Evolutionary conservation across 805 yeast genomes (phyloP), one percentile per base, ranked within the genome.

Genomic region (Metschnikowia continentalis): DNA sequence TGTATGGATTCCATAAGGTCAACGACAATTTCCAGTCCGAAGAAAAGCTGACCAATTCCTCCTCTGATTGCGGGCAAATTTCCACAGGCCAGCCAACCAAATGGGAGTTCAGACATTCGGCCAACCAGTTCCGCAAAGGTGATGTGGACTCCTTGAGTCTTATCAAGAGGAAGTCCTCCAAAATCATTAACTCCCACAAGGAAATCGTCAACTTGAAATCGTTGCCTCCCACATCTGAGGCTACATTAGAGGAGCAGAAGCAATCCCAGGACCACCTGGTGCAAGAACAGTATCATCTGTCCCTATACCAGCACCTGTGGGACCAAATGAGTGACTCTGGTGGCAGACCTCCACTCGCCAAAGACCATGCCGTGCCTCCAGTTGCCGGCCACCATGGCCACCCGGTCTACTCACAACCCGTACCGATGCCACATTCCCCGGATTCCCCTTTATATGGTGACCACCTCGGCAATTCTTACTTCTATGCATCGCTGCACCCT

Each of bases 31-130:
- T 70, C 56, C 70, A 67, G 49, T 59, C 52, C 48, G 61, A 61
- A 39, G 62, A 56, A 19, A 53, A 57, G 44, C 53, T 22, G 46
- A 39, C 55, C 30, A 47, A 47, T 32, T 33, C 51, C 35, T 33
- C 51, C 32, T 23, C 57, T 22, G 51, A 54, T 44, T 15, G 20
- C 22, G 49, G 41, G 17, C 32, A 36, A n/a, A 45, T 33, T 53
- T 65, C 52, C 61, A 64, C 61, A 45, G 46, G 60, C 40, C 58
- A 61, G 49, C 67, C 62, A 35, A 53, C 58, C 30, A 58, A 59
- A 43, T 91, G 98, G 98, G 97, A 92, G 70, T 91, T 91, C 68
- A 83, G 84, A 51, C 98, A 91, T 65, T 81, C 88, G 26, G 83
- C 88, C 3, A 88, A 86, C 35, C 77, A 79, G 53, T 91, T 91